phyloP scores from a whole-genome alignment of 2,329 filamentous ascomycete genomes.

The Fusarium bactridioides region DNA sequence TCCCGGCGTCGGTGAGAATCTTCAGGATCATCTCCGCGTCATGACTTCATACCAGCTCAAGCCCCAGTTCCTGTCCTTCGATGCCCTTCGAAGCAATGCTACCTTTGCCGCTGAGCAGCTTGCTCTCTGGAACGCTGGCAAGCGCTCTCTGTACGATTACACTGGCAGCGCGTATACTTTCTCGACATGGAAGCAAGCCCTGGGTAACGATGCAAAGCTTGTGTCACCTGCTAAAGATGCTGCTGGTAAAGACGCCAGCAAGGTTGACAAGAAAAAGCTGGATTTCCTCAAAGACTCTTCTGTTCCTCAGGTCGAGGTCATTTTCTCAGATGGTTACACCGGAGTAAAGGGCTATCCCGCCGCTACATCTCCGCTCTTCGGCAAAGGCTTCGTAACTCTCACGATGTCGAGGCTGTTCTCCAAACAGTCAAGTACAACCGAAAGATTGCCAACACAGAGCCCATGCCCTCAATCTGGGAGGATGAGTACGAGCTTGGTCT shows the following conservation, averaged over 20 bases:
- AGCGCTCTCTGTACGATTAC: constrained; percentile 33
- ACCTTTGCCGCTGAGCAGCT: constrained; percentile 26
- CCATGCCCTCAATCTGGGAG: constrained; percentile 43
- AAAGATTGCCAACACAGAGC: constrained; percentile 43
- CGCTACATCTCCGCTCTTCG: constrained; percentile 34
- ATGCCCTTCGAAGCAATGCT: constrained; percentile 29
- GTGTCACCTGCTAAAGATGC: constrained; percentile 33
- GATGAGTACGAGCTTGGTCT: constrained; percentile 46
- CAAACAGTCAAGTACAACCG: constrained; percentile 45
- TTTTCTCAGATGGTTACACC: constrained; percentile 44
- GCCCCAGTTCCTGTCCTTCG: constrained; percentile 14
- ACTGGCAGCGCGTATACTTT: constrained; percentile 32
- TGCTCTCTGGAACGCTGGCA: constrained; percentile 28
- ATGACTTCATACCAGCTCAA: constrained; percentile 46
- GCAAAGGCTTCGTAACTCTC: constrained; percentile 45
- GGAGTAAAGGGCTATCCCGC: constrained; percentile 42
- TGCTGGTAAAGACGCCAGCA: constrained; percentile 39
- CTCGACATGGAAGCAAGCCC: constrained; percentile 32
- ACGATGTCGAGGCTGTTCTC: constrained; percentile 45
- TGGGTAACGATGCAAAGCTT: constrained; percentile 21
- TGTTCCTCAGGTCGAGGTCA: constrained; percentile 41
- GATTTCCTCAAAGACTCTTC: constrained; percentile 46
- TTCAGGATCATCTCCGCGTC: constrained; percentile 48
- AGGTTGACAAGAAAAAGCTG: constrained; percentile 51
- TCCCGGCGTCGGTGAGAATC: constrained; percentile 60